Conservation (phyloP, 306 rosid species). For the Medicago truncatula region DNA sequence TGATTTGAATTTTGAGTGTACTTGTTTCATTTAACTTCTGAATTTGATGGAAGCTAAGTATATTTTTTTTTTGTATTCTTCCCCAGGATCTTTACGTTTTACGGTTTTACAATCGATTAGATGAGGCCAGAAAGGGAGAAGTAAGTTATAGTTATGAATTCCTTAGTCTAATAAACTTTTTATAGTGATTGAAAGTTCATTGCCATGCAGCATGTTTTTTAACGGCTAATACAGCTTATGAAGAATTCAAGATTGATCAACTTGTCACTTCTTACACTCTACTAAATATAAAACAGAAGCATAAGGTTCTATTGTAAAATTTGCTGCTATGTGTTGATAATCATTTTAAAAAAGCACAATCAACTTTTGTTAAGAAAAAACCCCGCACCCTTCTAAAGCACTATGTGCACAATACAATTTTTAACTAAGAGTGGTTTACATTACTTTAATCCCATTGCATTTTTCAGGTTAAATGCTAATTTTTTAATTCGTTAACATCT, state of each 20-base stretch:
- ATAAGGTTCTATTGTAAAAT: slow-evolving; percentile 19
- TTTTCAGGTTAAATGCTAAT: slow-evolving; percentile 24
- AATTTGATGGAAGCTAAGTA: slow-evolving; percentile 44
- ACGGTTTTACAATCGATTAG: slow-evolving; percentile 85
- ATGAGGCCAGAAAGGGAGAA: slow-evolving; percentile 92
- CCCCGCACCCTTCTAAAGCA: slow-evolving; percentile 3
- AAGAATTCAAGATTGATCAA: slow-evolving; percentile 32
- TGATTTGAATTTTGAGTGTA: not conserved
- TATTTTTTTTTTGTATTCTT: slow-evolving; percentile 28
- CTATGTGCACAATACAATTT: slow-evolving; percentile 3
- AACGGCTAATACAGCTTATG: slow-evolving; percentile 8
- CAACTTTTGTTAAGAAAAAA: slow-evolving; percentile 12
- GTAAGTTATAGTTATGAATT: slow-evolving; percentile 59
- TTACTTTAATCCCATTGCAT: slow-evolving; percentile 9
- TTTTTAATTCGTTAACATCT: slow-evolving; percentile 9
- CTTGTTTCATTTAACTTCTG: slow-evolving; percentile 22
- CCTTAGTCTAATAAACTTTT: slow-evolving; percentile 19
- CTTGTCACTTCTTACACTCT: slow-evolving; percentile 22
- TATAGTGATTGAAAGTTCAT: slow-evolving; percentile 27
- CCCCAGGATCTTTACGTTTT: slow-evolving; percentile 85
- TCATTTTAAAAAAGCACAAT: not conserved
- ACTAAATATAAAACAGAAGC: slow-evolving; percentile 10
- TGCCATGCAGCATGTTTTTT: slow-evolving; percentile 28
- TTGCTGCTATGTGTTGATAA: slow-evolving; percentile 15
- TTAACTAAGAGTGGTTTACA: slow-evolving; percentile 9